These are phyloP conservation scores for Setomelanomma holmii DNA, from an alignment of 2,329 filamentous ascomycete species.

Conservation along the genomic window DNA sequence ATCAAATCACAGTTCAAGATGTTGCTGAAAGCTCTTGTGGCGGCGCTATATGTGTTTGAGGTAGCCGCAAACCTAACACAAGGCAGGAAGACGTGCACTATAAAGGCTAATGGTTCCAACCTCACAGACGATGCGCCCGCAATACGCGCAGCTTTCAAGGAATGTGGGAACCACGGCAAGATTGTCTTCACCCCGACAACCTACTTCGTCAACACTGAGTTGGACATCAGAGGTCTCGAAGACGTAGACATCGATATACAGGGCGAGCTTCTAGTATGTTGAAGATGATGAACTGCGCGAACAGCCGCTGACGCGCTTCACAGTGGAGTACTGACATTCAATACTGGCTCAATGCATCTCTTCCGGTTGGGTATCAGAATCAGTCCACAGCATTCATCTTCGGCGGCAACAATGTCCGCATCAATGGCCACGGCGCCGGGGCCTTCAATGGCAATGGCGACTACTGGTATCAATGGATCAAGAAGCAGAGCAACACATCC, in stretches of 20 bases:
- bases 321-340: constrained; percentile 34
- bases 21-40: neutral
- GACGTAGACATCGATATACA: constrained; percentile 36
- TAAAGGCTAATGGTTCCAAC: constrained; percentile 25
- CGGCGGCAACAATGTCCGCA: constrained; percentile 60
- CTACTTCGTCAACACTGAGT: constrained; percentile 29
- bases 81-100: constrained; percentile 18
- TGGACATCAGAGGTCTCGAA: constrained; percentile 31
- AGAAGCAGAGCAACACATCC: constrained; percentile 24
- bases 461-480: constrained; percentile 64
- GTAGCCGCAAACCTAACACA: neutral
- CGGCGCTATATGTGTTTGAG: neutral
- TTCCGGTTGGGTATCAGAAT: constrained; percentile 44
- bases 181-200: constrained; percentile 30
- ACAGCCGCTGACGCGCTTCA: neutral
- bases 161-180: constrained; percentile 28
- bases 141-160: constrained; percentile 32
- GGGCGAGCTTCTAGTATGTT: constrained; percentile 26
- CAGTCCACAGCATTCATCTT: constrained; percentile 39
- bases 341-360: constrained; percentile 38
- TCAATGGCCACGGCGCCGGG: constrained; percentile 60
- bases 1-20: neutral
- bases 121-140: constrained; percentile 34
- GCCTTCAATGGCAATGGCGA: constrained; percentile 67
- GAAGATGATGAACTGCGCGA: neutral